phyloP scores from a whole-genome alignment of 176 grass and related monocot genomes.

The Chrysopogon serrulatus region DNA sequence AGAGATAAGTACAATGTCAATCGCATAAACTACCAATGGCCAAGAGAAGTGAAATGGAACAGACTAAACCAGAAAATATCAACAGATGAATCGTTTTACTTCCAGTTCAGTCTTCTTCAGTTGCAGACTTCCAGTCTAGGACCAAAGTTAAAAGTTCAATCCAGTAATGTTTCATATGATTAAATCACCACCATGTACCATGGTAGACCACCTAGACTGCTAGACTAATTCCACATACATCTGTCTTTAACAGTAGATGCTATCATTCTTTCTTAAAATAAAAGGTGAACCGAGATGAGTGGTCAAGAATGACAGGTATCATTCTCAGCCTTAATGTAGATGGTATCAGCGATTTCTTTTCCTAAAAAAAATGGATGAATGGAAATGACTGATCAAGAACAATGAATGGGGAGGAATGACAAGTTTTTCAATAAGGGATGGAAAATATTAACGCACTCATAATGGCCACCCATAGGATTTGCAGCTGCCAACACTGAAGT shows the following conservation, averaged over 20 bases:
- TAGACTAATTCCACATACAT: neutral
- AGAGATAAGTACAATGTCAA: neutral
- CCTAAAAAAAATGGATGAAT: neutral
- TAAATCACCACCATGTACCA: neutral
- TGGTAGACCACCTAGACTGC: neutral
- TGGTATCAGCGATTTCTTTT: neutral
- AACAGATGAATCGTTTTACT: neutral
- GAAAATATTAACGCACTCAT: constrained; percentile 69
- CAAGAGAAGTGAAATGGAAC: neutral
- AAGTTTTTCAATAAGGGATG: neutral
- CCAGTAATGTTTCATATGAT: neutral
- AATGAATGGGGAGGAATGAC: neutral
- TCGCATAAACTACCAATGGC: neutral
- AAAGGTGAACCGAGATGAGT: neutral
- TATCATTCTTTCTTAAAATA: neutral
- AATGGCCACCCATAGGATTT: constrained; percentile 96
- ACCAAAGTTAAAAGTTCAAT: neutral
- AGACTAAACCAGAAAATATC: neutral
- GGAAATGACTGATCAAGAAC: neutral
- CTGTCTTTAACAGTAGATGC: neutral
- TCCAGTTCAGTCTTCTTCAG: neutral
- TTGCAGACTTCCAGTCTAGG: neutral
- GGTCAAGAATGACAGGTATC: neutral
- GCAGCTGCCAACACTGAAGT: constrained; percentile 89
- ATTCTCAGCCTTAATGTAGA: neutral